Conservation (phyloP, 2,329 filamentous ascomycete genomes). For the Penicillium sp. region DNA sequence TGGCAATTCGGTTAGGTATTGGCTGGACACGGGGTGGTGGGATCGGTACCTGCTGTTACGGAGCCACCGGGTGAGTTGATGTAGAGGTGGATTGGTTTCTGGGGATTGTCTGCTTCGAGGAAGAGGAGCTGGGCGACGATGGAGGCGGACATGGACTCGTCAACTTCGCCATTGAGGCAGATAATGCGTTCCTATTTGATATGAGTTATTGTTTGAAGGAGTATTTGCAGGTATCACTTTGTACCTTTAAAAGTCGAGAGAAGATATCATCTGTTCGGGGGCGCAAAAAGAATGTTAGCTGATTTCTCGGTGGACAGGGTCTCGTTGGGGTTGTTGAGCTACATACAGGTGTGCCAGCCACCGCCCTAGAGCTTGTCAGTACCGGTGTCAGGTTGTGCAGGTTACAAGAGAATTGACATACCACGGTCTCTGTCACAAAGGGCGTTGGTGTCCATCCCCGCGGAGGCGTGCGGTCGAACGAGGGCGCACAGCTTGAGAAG, state of each 20-base stretch:
- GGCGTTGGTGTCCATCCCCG: constrained; percentile 52
- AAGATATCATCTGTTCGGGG: constrained; percentile 69
- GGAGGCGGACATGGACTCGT: constrained; percentile 86
- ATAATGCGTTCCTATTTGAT: constrained; percentile 77
- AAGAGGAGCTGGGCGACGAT: constrained; percentile 95
- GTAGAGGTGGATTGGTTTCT: constrained; percentile 95
- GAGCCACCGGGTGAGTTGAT: constrained; percentile 96
- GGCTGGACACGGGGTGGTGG: not conserved
- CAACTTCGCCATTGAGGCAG: constrained; percentile 86
- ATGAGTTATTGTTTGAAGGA: not conserved
- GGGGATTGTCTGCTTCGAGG: constrained; percentile 93
- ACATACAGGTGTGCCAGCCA: constrained; percentile 74
- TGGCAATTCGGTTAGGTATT: constrained; percentile 7
- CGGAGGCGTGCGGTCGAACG: constrained; percentile 32
- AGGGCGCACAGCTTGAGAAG: constrained; percentile 30
- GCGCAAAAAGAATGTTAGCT: constrained; percentile 18
- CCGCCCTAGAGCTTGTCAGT: constrained; percentile 55
- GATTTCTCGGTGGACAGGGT: constrained; percentile 21
- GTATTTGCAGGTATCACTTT: constrained; percentile 20
- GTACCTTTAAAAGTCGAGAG: constrained; percentile 72
- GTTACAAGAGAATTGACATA: constrained; percentile 37
- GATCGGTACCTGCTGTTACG: constrained; percentile 68
- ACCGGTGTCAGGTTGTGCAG: not conserved
- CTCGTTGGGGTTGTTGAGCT: constrained; percentile 7
- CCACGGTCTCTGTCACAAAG: constrained; percentile 55